These are phyloP conservation scores for Nothophoma quercina DNA, from an alignment of 2,329 filamentous ascomycete species.

Conservation along the genomic window DNA sequence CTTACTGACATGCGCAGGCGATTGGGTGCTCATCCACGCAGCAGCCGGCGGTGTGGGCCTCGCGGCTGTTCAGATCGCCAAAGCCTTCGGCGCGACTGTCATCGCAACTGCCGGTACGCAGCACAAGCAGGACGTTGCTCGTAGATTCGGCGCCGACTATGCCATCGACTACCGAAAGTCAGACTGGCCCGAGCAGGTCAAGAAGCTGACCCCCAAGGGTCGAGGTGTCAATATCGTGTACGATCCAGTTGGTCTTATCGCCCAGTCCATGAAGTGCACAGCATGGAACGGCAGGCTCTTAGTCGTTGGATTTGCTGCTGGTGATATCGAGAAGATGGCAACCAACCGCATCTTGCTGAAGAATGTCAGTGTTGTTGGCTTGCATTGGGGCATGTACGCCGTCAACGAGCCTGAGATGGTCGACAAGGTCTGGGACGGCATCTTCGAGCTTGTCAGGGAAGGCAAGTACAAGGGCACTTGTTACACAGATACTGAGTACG, in stretches of 20 bases:
- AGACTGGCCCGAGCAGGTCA: constrained; percentile 72
- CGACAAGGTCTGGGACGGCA: constrained; percentile 78
- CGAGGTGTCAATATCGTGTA: constrained; percentile 90
- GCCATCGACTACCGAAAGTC: constrained; percentile 76
- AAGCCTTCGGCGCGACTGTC: constrained; percentile 90
- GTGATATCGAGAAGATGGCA: constrained; percentile 87
- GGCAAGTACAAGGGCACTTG: constrained; percentile 84
- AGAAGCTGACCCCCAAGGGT: constrained; percentile 76
- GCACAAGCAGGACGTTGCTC: constrained; percentile 81
- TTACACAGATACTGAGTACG: constrained; percentile 82
- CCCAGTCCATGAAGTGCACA: constrained; percentile 86
- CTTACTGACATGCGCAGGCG: constrained; percentile 58
- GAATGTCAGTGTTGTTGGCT: constrained; percentile 87
- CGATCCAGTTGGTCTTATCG: constrained; percentile 91
- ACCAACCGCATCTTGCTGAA: constrained; percentile 93
- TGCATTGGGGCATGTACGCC: constrained; percentile 91
- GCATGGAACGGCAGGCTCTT: constrained; percentile 91
- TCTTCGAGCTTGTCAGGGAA: constrained; percentile 77
- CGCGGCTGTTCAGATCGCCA: constrained; percentile 91
- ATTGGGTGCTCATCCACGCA: constrained; percentile 89
- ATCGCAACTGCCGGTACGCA: constrained; percentile 86
- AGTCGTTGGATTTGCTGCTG: constrained; percentile 88
- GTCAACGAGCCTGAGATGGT: constrained; percentile 75
- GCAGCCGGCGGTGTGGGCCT: constrained; percentile 91
- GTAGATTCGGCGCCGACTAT: constrained; percentile 83